Conservation (phyloP, 176 grass and related monocot genomes). For the Eragrostis nindensis region DNA sequence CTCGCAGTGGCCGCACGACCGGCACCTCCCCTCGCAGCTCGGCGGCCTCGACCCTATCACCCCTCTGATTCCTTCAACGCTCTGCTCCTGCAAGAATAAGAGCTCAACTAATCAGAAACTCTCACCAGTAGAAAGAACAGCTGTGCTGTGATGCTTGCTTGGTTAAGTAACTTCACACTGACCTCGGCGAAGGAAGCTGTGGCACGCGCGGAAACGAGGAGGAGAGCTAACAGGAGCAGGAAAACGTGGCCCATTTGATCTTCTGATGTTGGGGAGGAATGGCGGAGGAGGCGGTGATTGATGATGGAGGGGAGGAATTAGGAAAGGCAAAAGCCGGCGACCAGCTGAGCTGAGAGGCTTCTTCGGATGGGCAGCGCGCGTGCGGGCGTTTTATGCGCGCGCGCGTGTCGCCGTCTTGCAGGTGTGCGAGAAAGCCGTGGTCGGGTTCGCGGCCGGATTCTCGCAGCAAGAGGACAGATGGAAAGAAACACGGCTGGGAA, state of each 20-base stretch:
- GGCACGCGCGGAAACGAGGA: constrained; percentile 25
- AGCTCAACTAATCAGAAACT: not conserved
- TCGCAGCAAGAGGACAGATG: constrained; percentile 41
- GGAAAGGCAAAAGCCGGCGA: constrained; percentile 54
- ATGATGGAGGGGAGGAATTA: not conserved
- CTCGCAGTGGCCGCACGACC: constrained; percentile 62
- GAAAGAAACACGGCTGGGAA: constrained; percentile 35
- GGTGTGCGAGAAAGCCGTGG: not conserved
- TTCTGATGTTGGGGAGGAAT: not conserved
- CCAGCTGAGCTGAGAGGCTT: not conserved
- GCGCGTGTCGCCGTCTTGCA: not conserved
- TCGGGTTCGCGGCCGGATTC: constrained; percentile 50
- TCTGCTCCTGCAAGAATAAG: constrained; percentile 26
- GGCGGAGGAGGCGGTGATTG: constrained; percentile 16
- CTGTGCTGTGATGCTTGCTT: not conserved
- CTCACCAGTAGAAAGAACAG: not conserved
- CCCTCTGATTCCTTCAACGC: constrained; percentile 27
- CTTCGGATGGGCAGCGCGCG: constrained; percentile 21
- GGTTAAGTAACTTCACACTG: not conserved
- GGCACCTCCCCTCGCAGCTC: constrained; percentile 64
- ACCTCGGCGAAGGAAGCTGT: constrained; percentile 40
- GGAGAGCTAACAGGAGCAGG: constrained; percentile 37
- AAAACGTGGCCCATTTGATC: constrained; percentile 44
- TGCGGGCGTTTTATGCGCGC: constrained; percentile 54
- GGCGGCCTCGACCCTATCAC: constrained; percentile 64